Evolutionary conservation across 2,329 filamentous ascomycete species (phyloP).

Genomic region (Pseudopyrenochaeta lycopersici): DNA sequence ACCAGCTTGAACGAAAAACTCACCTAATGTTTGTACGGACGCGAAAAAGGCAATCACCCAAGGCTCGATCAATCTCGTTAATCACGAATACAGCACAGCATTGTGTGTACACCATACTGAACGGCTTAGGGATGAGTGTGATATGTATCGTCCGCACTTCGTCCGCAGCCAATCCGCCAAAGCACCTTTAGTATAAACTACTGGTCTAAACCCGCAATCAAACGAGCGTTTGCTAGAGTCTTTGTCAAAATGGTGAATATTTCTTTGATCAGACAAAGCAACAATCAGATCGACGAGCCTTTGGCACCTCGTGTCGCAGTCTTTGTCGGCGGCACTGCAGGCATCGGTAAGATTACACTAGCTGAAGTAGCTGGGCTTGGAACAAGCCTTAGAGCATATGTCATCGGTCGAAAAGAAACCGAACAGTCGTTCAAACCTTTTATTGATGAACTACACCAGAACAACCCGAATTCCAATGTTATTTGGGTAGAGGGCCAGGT

Average conservation of each 20-base stretch:
- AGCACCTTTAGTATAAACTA: no score
- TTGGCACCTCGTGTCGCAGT: slow-evolving; percentile 52
- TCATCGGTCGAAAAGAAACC: slow-evolving; percentile 55
- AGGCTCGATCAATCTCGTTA: no score
- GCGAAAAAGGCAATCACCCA: no score
- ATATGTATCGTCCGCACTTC: no score
- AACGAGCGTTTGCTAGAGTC: background rate
- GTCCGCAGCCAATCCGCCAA: no score
- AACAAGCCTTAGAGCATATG: slow-evolving; percentile 51
- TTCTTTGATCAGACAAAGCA: slow-evolving; percentile 21
- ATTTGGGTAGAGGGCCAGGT: slow-evolving; percentile 57
- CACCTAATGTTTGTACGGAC: no score
- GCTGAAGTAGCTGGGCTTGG: slow-evolving; percentile 49
- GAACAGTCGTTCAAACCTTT: slow-evolving; percentile 41
- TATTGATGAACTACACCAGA: slow-evolving; percentile 46
- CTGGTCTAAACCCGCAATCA: background rate
- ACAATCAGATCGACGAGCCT: slow-evolving; percentile 51
- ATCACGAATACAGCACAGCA: no score
- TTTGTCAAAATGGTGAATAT: background rate
- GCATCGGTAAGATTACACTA: slow-evolving; percentile 56
- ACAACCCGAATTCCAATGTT: slow-evolving; percentile 54
- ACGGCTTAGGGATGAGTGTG: no score
- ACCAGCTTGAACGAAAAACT: no score
- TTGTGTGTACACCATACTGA: no score
- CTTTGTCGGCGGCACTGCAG: slow-evolving; percentile 59